These are phyloP conservation scores for Thelonectria discophora DNA, from an alignment of 2,329 filamentous ascomycete species.

Conservation along the genomic window DNA sequence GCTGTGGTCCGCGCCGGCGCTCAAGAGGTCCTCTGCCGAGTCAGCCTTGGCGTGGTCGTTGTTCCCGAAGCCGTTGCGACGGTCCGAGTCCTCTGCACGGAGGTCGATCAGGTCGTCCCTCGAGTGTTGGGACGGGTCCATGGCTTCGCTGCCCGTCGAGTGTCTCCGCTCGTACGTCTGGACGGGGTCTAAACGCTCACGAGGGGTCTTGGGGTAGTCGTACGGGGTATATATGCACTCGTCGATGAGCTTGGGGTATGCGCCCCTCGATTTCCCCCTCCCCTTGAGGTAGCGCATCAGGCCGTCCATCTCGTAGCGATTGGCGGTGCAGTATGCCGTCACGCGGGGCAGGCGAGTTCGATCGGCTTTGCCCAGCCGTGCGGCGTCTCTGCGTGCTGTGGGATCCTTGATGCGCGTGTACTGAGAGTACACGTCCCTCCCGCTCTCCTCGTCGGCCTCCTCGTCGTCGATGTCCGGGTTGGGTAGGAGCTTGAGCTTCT, in stretches of 20 bases:
- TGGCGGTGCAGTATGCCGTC: constrained; percentile 95
- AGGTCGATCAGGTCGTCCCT: constrained; percentile 73
- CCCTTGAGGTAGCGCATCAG: constrained; percentile 93
- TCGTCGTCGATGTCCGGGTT: constrained; percentile 86
- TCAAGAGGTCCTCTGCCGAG: constrained; percentile 47
- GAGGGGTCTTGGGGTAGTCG: constrained; percentile 68
- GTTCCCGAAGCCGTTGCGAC: constrained; percentile 42
- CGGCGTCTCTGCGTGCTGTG: constrained; percentile 89
- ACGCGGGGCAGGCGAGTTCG: constrained; percentile 86
- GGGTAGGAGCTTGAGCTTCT: constrained; percentile 96
- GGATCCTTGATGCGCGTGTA: constrained; percentile 98
- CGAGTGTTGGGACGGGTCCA: constrained; percentile 47
- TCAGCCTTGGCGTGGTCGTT: constrained; percentile 39
- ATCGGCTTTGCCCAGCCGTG: constrained; percentile 91
- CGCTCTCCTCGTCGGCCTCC: constrained; percentile 84
- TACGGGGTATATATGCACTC: constrained; percentile 98
- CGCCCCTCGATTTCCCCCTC: constrained; percentile 76
- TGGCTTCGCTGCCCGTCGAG: constrained; percentile 74
- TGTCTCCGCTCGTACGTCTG: constrained; percentile 72
- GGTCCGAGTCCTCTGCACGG: constrained; percentile 51
- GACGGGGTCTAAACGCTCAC: constrained; percentile 48
- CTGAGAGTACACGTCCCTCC: constrained; percentile 95
- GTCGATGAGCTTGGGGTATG: constrained; percentile 91
- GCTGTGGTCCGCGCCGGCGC: constrained; percentile 47
- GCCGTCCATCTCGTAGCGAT: constrained; percentile 88